These are phyloP conservation scores for Podaxis sp. DNA, from an alignment of 768 basidiomycete species.

Conservation along the genomic window DNA sequence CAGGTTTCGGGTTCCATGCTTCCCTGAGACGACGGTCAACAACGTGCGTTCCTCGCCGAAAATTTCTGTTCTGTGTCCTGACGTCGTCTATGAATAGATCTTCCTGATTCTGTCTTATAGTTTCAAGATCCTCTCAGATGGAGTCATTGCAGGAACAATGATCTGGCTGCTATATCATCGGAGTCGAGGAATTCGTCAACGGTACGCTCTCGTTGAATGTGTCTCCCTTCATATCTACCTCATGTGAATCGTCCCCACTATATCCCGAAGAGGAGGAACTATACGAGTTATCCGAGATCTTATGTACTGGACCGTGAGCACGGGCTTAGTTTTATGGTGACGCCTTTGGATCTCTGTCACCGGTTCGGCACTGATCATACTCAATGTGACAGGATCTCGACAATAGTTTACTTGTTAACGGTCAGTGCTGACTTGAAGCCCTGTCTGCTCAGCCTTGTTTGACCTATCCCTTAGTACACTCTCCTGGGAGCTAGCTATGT, in stretches of 20 bases:
- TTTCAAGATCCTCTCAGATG: conserved; percentile 8
- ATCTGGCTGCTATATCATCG: conserved; percentile 8
- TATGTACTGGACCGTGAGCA: background rate
- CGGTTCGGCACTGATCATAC: background rate
- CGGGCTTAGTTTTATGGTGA: background rate
- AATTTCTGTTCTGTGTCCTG: background rate
- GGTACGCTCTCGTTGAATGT: no score
- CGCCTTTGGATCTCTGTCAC: background rate
- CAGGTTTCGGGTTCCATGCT: conserved; percentile 3
- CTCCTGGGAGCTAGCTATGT: background rate
- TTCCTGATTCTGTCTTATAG: background rate
- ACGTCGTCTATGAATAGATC: background rate
- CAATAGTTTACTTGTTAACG: background rate
- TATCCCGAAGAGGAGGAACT: background rate
- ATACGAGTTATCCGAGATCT: background rate
- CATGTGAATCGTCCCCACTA: background rate
- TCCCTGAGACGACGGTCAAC: background rate
- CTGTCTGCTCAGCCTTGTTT: background rate
- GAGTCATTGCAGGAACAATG: conserved; percentile 3
- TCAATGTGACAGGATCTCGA: background rate
- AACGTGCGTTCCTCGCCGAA: background rate
- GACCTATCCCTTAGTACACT: background rate
- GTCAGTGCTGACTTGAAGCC: background rate
- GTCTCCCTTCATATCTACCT: background rate
- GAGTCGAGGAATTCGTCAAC: conserved; percentile 1